phyloP scores from a whole-genome alignment of 1,139 yeast species.

The Hyphopichia fennica region DNA sequence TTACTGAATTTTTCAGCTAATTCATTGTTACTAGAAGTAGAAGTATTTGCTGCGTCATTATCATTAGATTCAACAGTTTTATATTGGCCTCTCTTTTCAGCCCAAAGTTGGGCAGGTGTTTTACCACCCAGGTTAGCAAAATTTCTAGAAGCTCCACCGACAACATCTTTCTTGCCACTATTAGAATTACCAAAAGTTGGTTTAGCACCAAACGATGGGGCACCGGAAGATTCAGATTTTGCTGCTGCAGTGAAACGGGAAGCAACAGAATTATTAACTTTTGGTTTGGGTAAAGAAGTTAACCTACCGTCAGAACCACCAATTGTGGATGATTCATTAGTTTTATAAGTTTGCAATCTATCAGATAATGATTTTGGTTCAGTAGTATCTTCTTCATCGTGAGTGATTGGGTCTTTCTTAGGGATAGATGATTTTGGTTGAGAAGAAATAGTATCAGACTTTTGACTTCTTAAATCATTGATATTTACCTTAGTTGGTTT shows the following conservation, averaged over 20 bases:
- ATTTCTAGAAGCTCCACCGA: slow-evolving; percentile 67
- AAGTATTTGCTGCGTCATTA: slow-evolving; percentile 12
- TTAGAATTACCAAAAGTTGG: slow-evolving; percentile 38
- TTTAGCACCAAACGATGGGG: slow-evolving; percentile 56
- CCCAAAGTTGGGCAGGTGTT: slow-evolving; percentile 96
- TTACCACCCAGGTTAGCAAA: slow-evolving; percentile 77
- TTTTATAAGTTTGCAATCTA: slow-evolving; percentile 36
- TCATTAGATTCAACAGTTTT: slow-evolving; percentile 37
- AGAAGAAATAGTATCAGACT: slow-evolving; percentile 49
- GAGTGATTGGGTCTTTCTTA: slow-evolving; percentile 6
- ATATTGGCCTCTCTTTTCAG: slow-evolving; percentile 77
- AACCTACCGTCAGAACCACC: slow-evolving; percentile 47
- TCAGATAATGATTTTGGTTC: slow-evolving; percentile 44
- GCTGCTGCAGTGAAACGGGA: slow-evolving; percentile 48
- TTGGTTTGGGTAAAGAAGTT: slow-evolving; percentile 67
- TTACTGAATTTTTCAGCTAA: slow-evolving; percentile 9
- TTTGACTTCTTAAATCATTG: slow-evolving; percentile 43
- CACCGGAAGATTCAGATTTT: slow-evolving; percentile 10
- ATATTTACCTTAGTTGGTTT: slow-evolving; percentile 59
- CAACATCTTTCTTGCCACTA: slow-evolving; percentile 42
- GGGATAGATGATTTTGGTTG: slow-evolving; percentile 28
- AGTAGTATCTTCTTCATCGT: slow-evolving; percentile 22
- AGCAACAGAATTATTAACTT: slow-evolving; percentile 51
- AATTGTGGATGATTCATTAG: slow-evolving; percentile 15
- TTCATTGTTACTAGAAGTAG: background rate